Base-by-base conservation (phyloP, 352 stramenopile genomes). In the Hyaloperonospora arabidopsidis region DNA sequence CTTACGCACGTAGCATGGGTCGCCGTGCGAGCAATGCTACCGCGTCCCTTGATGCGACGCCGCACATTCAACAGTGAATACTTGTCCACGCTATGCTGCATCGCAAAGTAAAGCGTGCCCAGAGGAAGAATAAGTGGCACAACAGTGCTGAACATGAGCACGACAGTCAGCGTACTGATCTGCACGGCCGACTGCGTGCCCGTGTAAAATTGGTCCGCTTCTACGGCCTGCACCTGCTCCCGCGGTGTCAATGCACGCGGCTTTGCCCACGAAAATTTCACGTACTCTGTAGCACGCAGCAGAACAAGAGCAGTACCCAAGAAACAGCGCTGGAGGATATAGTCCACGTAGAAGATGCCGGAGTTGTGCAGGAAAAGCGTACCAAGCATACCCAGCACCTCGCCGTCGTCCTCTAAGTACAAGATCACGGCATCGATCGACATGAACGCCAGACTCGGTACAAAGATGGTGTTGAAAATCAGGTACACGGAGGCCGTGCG, bases 391-490 rank as follows among this genome's bases (percentile, higher is more conserved):
- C 85, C 77, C 17, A 92, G 61, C 52, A 92, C 76, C 47, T 89
- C 72, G 35, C 74, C 81, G 40, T 89, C 76, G 32, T 72, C 70
- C 39, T 85, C 66, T 18, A 93, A 67, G 53, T 93, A 89, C 38
- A 91, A 62, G 36, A 91, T 53, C 23, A 91, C 72, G 22, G 80
- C 79, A 52, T 91, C 82, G 65, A 93, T 93, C 11, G 83, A 93
- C 51, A 89, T 84, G 60, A 93, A 91, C 21, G 83, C 82, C 44
- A 91, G 62, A 52, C 79, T 91, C 5, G 83, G 83, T 52, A 93
- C 80, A 55, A 91, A 89, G 49, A 93, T 81, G 43, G 83, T 93
- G 74, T 91, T 93, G 46, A 93, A 93, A 48, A 93, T 86, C 57
- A 93, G 61, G 54, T 93, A 88, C 54, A 90, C 73, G 14, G 76